Evolutionary conservation across 2,329 filamentous ascomycete genomes (phyloP).

Genomic region (Phaeosphaeriaceae sp.): DNA sequence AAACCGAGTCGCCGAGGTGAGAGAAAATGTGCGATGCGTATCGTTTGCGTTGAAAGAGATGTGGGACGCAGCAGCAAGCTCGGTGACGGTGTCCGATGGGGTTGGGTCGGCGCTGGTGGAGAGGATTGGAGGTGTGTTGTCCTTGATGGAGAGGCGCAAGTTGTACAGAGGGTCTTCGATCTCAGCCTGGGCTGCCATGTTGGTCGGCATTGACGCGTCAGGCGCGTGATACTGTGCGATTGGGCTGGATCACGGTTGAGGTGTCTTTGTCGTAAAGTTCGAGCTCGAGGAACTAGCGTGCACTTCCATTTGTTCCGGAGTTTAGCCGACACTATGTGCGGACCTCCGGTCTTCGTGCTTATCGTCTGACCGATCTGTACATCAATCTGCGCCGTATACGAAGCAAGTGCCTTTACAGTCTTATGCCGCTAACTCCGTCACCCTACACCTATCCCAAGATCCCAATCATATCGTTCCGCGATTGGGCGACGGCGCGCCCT

Average conservation of each 20-base stretch:
- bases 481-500: no score
- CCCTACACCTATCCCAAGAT: no score
- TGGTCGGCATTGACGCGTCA: conserved; percentile 16
- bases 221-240: conserved; percentile 12
- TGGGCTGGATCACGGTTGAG: conserved; percentile 4
- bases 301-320: conserved; percentile 11
- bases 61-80: conserved; percentile 63
- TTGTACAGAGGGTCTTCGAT: conserved; percentile 76
- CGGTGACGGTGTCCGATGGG: conserved; percentile 64
- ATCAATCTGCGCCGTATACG: no score
- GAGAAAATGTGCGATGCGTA: conserved; percentile 68
- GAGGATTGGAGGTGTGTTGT: conserved; percentile 72
- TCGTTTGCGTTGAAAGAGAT: conserved; percentile 73
- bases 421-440: no score
- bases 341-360: conserved; percentile 2
- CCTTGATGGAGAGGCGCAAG: conserved; percentile 81
- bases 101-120: conserved; percentile 73
- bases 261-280: conserved; percentile 7
- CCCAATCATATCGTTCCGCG: no score
- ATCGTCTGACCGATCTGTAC: no score
- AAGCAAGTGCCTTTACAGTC: no score
- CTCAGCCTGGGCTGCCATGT: conserved; percentile 39
- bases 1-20: conserved; percentile 83
- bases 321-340: conserved; percentile 14
- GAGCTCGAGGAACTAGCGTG: conserved; percentile 10